A percentile compares a stretch with the other conserved stretches of the same genome.
Conservation (phyloP, 1,139 yeast genomes). For the Pichia sp. region DNA sequence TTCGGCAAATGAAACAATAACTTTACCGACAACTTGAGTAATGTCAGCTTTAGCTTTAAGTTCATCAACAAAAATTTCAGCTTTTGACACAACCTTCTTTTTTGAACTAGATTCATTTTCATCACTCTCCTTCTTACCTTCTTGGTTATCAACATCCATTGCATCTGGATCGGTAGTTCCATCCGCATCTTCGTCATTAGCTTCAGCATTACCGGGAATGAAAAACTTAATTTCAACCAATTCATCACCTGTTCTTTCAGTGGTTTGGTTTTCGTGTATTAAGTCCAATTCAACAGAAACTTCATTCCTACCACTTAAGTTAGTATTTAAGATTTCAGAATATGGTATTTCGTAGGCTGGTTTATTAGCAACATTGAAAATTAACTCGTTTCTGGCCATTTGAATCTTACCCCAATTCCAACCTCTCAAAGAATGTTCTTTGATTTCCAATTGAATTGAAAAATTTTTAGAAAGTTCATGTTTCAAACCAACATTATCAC, state of each 20-base stretch:
- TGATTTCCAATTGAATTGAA: slow-evolving; percentile 63
- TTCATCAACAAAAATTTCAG: slow-evolving; percentile 81
- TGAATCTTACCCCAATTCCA: slow-evolving; percentile 99
- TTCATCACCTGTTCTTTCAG: slow-evolving; percentile 82
- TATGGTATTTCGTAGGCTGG: slow-evolving; percentile 93
- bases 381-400: slow-evolving; percentile 84
- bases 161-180: slow-evolving; percentile 15
- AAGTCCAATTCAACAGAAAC: slow-evolving; percentile 83
- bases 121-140: slow-evolving; percentile 21
- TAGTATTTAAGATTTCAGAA: slow-evolving; percentile 72
- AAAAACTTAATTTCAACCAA: slow-evolving; percentile 89
- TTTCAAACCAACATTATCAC: slow-evolving; percentile 75
- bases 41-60: slow-evolving; percentile 93
- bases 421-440: slow-evolving; percentile 90
- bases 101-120: slow-evolving; percentile 11
- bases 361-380: slow-evolving; percentile 78
- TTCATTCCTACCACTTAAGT: slow-evolving; percentile 86
- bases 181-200: slow-evolving; percentile 21
- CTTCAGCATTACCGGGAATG: slow-evolving; percentile 72
- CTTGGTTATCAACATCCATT: slow-evolving; percentile 35
- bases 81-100: slow-evolving; percentile 50
- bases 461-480: slow-evolving; percentile 79
- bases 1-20: slow-evolving; percentile 91
- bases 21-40: slow-evolving; percentile 93
- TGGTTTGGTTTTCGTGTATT: slow-evolving; percentile 41